These are phyloP conservation scores for Taxillus chinensis DNA, from an alignment of 164 flowering plant genomes.

Conservation along the genomic window DNA sequence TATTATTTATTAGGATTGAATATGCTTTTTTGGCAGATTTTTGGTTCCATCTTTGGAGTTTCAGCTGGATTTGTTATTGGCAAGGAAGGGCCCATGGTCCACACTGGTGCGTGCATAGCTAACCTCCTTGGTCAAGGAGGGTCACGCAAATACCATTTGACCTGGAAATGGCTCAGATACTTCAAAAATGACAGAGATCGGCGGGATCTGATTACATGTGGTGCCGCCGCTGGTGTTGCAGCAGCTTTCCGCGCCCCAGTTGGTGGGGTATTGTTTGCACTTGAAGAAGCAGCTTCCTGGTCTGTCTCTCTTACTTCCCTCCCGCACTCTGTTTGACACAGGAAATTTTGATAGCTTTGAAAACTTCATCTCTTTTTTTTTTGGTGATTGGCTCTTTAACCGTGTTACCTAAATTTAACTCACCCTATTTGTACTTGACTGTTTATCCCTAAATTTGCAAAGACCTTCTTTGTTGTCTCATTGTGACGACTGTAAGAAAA, in stretches of 20 bases:
- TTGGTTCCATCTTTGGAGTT: constrained; percentile 78
- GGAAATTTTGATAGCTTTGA: no score
- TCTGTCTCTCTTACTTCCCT: constrained; percentile 12
- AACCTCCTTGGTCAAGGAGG: constrained; percentile 89
- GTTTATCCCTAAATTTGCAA: no score
- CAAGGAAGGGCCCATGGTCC: constrained; percentile 98
- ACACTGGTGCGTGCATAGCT: constrained; percentile 95
- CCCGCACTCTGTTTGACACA: background rate
- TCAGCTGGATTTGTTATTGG: constrained; percentile 88
- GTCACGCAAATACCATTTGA: constrained; percentile 68
- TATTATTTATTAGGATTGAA: background rate
- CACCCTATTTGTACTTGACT: no score
- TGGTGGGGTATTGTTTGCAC: constrained; percentile 90
- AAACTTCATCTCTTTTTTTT: no score
- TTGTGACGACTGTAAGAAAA: no score
- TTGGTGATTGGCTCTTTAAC: no score
- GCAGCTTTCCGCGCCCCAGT: constrained; percentile 97
- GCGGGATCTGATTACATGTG: constrained; percentile 87
- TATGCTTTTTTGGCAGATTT: constrained; percentile 35
- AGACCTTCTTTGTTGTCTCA: no score
- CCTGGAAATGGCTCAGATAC: constrained; percentile 86
- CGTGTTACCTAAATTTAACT: no score
- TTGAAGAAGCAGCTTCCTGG: constrained; percentile 97
- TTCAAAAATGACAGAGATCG: constrained; percentile 92
- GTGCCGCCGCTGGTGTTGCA: constrained; percentile 97